Base-by-base conservation (phyloP, 805 yeast genomes). In the Wickerhamomyces pijperi region DNA sequence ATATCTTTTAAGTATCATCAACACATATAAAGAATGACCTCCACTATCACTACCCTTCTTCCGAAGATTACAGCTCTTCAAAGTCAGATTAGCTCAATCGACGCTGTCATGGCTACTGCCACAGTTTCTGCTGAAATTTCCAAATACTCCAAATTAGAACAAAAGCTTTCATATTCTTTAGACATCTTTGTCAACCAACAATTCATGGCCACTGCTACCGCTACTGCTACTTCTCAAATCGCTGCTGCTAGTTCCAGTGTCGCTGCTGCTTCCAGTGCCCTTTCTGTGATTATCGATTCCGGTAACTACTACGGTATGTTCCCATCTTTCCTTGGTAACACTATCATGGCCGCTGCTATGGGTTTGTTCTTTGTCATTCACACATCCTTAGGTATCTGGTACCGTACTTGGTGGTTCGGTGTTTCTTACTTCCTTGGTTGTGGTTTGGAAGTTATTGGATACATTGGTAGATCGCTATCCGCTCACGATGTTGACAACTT, bases 361-460 rank as follows among this genome's bases (percentile, higher is more conserved):
- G 74, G 68, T 4, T 20, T 78, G 0, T 56, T 72, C 9, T 55
- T 74, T 18, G 42, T 56, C 0, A 39, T 51, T 18, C 81, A 80
- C 36, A 42, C 66, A 2, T 48, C 45, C 2, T 49, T 70, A 3
- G 75, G 74, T 2, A 16, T 68, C 0, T 64, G 57, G 48, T 70
- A 63, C 44, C 65, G 61, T 33, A 82, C 80, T 46, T 68, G 72
- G 68, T 84, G 88, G 82, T 74, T 82, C 52, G 72, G 77, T 5
- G 49, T 63, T 2, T 67, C 82, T 14, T 71, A 80, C 58, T 52
- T 68, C 34, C 58, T 68, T 43, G 85, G 86, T 1, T 54, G 69
- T 15, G 67, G 66, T 0, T 58, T 82, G 20, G 94, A 84, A 57
- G 60, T 77, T 35, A 60, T 73, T 1, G 94, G 95, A 81, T 53